phyloP scores from a whole-genome alignment of 1,139 yeast genomes.

The Wickerhamiella infanticola region DNA sequence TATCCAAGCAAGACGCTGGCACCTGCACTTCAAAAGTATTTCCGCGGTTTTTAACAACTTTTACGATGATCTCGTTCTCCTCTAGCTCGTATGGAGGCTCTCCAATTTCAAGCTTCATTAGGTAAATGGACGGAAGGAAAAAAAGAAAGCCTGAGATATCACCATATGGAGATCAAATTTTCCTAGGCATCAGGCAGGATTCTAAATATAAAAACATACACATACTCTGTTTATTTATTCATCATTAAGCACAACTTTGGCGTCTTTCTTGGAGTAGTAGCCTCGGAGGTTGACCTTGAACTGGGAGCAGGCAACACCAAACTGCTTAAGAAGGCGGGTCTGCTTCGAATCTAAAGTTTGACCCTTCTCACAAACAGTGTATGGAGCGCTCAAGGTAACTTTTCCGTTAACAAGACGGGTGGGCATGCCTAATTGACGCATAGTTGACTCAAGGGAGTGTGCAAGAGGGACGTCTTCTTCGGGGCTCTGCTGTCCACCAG shows the following conservation, averaged over 20 bases:
- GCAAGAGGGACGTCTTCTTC: slow-evolving; percentile 96
- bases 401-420: slow-evolving; percentile 84
- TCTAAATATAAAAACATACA: too few relatives aligned
- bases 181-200: not conserved
- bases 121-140: not conserved
- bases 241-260: slow-evolving; percentile 8
- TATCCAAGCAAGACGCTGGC: slow-evolving; percentile 15
- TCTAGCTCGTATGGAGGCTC: slow-evolving; percentile 21
- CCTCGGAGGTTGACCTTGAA: slow-evolving; percentile 72
- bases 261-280: slow-evolving; percentile 33
- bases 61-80: slow-evolving; percentile 20
- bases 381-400: slow-evolving; percentile 59
- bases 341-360: slow-evolving; percentile 77
- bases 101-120: slow-evolving; percentile 13
- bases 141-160: not conserved
- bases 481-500: slow-evolving; percentile 81
- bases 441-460: slow-evolving; percentile 84
- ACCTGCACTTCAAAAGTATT: slow-evolving; percentile 22
- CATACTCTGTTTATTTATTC: not conserved
- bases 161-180: not conserved
- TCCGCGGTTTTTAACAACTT: slow-evolving; percentile 22
- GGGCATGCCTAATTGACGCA: slow-evolving; percentile 83
- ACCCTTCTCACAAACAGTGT: slow-evolving; percentile 65
- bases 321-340: slow-evolving; percentile 81
- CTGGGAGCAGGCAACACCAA: slow-evolving; percentile 88